Evolutionary conservation across 306 rosid genomes (phyloP), one percentile per base, ranked within the genome.

Genomic region (Vicia villosa): DNA sequence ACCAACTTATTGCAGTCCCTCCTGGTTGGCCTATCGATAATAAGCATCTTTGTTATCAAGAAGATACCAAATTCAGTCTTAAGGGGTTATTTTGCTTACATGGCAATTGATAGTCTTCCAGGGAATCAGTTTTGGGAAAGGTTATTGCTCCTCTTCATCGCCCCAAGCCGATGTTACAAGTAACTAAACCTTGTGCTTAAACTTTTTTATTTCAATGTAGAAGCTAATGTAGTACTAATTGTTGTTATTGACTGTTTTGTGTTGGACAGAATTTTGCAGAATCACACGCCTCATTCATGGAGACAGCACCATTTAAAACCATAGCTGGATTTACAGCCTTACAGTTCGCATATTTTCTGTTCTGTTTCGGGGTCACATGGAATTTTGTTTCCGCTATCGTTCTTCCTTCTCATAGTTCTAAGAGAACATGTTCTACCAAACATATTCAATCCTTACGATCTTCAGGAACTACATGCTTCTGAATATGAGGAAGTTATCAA

Each of bases 61-160:
- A 90, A 74, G 82, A 88, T 92, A 63, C 98, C 98, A 22, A 87
- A 95, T 45, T 86, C 98, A 11, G 95, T 92, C 80, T 85, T 92
- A 4, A 89, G 98, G 98, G 96, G 98, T 68, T 92, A 90, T 63
- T 92, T 92, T 14, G 91, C 96, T 5, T 92, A 82, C 81, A 90
- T 92, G 98, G 98, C 96, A 52, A 88, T 90, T 37, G 98, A 90
- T 78, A 92, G 98, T 79, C 96, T 92, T 65, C 93, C 96, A 0
- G 96, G 98, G 43, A 92, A 90, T 72, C 96, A 92, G 73, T 90
- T 92, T 76, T 92, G 98, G 96, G 96, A 92, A 79, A 88, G 98
- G 81, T 72, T 86, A 45, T 68, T 89, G 81, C 86, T 92, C 67
- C 91, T 92, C 81, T 86, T 90, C 80, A 51, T 92, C 74, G 50